Percentiles rank a stretch among this genome's conserved stretches.
Conservation (phyloP, 139 green algal species). For the Volvox reticuliferus region DNA sequence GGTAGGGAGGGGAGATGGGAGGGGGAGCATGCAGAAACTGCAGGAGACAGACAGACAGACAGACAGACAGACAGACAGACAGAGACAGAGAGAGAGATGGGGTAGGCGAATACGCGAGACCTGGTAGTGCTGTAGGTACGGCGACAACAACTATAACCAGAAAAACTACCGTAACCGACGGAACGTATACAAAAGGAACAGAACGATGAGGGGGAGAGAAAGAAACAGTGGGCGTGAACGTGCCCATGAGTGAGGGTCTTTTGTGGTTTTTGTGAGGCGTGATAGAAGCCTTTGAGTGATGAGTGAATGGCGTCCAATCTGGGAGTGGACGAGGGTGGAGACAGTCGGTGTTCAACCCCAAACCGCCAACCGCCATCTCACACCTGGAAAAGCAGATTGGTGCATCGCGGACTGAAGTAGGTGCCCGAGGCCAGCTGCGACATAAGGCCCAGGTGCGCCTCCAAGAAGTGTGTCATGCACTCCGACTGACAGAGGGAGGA, state of each 20-base stretch:
- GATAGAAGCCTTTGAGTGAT: too few species aligned
- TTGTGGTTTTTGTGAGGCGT: too few species aligned
- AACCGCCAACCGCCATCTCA: not conserved
- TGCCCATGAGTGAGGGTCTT: not conserved
- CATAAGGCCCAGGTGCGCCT: slow-evolving; percentile 81
- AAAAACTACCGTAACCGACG: too few species aligned
- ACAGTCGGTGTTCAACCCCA: not conserved
- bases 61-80: not conserved
- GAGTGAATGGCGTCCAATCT: too few species aligned
- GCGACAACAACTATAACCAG: too few species aligned
- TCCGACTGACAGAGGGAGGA: slow-evolving; percentile 59
- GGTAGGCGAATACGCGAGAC: too few species aligned
- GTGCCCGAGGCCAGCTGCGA: slow-evolving; percentile 63
- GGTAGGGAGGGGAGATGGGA: not conserved
- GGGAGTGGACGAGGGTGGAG: too few species aligned
- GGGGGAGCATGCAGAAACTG: not conserved
- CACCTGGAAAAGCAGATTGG: slow-evolving; percentile 87
- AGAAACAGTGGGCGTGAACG: not conserved
- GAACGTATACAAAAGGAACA: too few species aligned
- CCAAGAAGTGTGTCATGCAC: slow-evolving; percentile 79
- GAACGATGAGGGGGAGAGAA: too few species aligned
- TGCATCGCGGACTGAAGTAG: slow-evolving; percentile 78
- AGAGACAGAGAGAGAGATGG: too few species aligned
- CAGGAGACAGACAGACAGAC: not conserved
- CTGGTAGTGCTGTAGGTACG: too few species aligned